Conservation (phyloP, 331 rosid species). For the Acacia pycnantha region DNA sequence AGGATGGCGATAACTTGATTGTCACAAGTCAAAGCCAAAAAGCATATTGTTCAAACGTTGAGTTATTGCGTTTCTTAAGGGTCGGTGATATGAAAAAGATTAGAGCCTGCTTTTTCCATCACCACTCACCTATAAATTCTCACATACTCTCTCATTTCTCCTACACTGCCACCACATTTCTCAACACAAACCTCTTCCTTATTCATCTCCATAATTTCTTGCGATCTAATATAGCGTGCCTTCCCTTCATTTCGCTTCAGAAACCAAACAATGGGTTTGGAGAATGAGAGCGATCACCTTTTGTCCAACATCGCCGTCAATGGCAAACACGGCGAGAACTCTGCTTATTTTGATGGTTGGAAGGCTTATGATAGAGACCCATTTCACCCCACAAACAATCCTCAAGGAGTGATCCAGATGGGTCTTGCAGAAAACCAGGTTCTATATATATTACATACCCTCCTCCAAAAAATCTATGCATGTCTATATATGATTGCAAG, state of each 20-base stretch:
- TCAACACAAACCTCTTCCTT: not conserved
- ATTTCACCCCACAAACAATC: slow-evolving; percentile 59
- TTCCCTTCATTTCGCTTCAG: not conserved
- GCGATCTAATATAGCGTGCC: not conserved
- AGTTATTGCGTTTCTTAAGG: not conserved
- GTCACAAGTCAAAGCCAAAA: not conserved
- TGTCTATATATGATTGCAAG: not conserved
- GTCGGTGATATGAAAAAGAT: not conserved
- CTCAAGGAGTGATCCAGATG: slow-evolving; percentile 81
- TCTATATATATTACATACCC: not conserved
- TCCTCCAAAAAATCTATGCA: not conserved
- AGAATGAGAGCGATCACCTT: slow-evolving; percentile 27
- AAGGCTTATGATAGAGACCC: slow-evolving; percentile 75
- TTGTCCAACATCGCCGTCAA: slow-evolving; percentile 72
- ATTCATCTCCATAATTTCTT: not conserved
- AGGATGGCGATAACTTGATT: slow-evolving; percentile 1
- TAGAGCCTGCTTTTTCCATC: not conserved
- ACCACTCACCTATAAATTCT: not conserved
- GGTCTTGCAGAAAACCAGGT: slow-evolving; percentile 93
- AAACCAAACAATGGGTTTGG: slow-evolving; percentile 30
- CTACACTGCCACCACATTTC: not conserved
- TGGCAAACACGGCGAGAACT: slow-evolving; percentile 74
- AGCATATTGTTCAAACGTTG: not conserved
- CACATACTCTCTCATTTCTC: not conserved
- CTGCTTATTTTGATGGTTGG: slow-evolving; percentile 88